These are phyloP conservation scores for Ogataea henricii DNA, from an alignment of 805 yeast species.

Conservation along the genomic window DNA sequence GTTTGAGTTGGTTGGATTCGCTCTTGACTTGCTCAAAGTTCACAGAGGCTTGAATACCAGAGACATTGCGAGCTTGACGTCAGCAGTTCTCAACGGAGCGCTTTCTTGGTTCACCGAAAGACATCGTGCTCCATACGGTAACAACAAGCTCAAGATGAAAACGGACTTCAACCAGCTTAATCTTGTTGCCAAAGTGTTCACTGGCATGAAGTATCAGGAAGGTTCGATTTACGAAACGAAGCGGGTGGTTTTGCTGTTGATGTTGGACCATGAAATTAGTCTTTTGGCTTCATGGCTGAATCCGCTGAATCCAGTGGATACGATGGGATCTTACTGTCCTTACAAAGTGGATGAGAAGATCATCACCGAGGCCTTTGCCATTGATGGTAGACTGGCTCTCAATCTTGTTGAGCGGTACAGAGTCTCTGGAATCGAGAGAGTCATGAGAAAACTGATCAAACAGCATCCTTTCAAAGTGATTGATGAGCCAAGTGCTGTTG, in stretches of 20 bases:
- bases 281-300: slow-evolving; percentile 77
- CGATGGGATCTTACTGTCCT: slow-evolving; percentile 39
- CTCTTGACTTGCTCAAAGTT: slow-evolving; percentile 61
- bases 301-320: slow-evolving; percentile 50
- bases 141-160: slow-evolving; percentile 68
- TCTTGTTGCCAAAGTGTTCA: slow-evolving; percentile 45
- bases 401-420: slow-evolving; percentile 62
- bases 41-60: slow-evolving; percentile 53
- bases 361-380: slow-evolving; percentile 57
- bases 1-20: slow-evolving; percentile 70
- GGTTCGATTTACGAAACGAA: slow-evolving; percentile 44
- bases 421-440: slow-evolving; percentile 40
- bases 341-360: slow-evolving; percentile 42
- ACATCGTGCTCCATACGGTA: slow-evolving; percentile 79
- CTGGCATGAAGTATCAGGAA: slow-evolving; percentile 25
- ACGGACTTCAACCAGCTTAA: slow-evolving; percentile 65
- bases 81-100: slow-evolving; percentile 61
- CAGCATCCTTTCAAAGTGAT: slow-evolving; percentile 62
- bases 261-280: slow-evolving; percentile 75
- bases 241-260: slow-evolving; percentile 55
- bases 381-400: slow-evolving; percentile 74
- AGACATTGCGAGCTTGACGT: slow-evolving; percentile 46
- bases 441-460: slow-evolving; percentile 47
- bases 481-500: slow-evolving; percentile 58
- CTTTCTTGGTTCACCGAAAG: slow-evolving; percentile 76